Conservation (phyloP, 331 rosid genomes). For the Saraca asoca region DNA sequence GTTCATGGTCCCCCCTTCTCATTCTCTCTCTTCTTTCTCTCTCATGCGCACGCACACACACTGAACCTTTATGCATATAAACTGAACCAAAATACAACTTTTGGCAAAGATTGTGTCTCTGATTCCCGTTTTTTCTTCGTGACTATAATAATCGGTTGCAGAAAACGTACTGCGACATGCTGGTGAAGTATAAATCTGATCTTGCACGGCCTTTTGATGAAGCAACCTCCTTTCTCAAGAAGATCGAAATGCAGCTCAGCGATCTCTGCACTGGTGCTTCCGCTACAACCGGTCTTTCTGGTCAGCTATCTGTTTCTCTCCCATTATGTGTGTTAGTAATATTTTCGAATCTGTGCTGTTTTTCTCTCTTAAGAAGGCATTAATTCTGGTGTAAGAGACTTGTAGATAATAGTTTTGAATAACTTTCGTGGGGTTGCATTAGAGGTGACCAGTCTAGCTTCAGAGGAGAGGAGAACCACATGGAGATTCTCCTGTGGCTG, state of each 20-base stretch:
- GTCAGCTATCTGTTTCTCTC: slow-evolving; percentile 51
- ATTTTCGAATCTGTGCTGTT: too few relatives aligned
- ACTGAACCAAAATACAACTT: slow-evolving; percentile 23
- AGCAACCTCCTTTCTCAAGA: slow-evolving; percentile 77
- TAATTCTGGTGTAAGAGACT: too few relatives aligned
- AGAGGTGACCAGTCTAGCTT: too few relatives aligned
- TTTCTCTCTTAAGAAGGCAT: too few relatives aligned
- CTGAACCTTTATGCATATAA: not conserved
- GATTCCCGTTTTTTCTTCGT: not conserved
- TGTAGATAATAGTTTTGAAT: too few relatives aligned
- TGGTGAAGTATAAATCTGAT: slow-evolving; percentile 79
- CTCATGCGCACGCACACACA: too few relatives aligned
- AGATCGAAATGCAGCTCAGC: slow-evolving; percentile 69
- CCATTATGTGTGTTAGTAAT: too few relatives aligned
- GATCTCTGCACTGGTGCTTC: slow-evolving; percentile 62
- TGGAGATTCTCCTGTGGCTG: too few relatives aligned
- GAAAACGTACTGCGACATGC: slow-evolving; percentile 86
- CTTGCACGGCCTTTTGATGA: slow-evolving; percentile 79
- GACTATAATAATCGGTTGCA: slow-evolving; percentile 26
- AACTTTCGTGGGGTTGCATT: too few relatives aligned
- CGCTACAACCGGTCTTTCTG: slow-evolving; percentile 56
- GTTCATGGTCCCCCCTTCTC: slow-evolving; percentile 52
- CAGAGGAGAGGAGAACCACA: too few relatives aligned
- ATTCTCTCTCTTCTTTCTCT: slow-evolving; percentile 20
- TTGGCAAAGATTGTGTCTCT: slow-evolving; percentile 18